A percentile compares a stretch with the other conserved stretches of the same genome.
These are phyloP conservation scores for Gaultheria prostrata DNA, from an alignment of 148 eudicot genomes.

Conservation along the genomic window DNA sequence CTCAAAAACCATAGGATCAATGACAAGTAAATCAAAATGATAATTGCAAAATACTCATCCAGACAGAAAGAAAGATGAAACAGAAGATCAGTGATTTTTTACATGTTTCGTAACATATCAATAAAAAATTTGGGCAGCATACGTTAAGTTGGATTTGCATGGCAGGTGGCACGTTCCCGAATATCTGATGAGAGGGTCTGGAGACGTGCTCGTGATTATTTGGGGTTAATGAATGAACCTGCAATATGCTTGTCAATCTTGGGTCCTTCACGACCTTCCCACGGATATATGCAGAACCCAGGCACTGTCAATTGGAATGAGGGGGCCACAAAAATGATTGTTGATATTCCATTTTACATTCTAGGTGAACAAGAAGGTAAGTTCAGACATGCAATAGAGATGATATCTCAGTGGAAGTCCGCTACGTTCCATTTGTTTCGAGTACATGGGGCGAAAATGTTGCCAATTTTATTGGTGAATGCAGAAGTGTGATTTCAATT, in stretches of 20 bases:
- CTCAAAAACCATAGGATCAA: background rate
- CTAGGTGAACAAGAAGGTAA: conserved; percentile 79
- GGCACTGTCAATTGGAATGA: conserved; percentile 87
- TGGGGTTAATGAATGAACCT: conserved; percentile 93
- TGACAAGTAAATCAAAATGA: background rate
- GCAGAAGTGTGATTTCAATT: background rate
- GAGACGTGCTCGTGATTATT: conserved; percentile 86
- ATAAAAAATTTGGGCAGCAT: background rate
- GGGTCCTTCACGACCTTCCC: conserved; percentile 72
- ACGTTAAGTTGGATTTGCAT: conserved; percentile 17
- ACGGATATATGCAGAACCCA: conserved; percentile 42
- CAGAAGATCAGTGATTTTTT: background rate
- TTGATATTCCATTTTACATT: conserved; percentile 83
- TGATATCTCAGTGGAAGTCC: background rate
- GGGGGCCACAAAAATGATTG: conserved; percentile 67
- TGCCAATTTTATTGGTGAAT: background rate
- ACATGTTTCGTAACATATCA: background rate
- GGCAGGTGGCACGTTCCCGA: conserved; percentile 89
- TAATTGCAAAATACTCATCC: background rate
- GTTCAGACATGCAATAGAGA: background rate
- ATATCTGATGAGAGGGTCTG: conserved; percentile 80
- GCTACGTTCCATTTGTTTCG: background rate
- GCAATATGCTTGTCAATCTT: conserved; percentile 80
- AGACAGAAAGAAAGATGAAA: background rate
- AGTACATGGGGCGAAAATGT: background rate